Base-by-base conservation (phyloP, 208 protist species). In the Phytomonas francai region DNA sequence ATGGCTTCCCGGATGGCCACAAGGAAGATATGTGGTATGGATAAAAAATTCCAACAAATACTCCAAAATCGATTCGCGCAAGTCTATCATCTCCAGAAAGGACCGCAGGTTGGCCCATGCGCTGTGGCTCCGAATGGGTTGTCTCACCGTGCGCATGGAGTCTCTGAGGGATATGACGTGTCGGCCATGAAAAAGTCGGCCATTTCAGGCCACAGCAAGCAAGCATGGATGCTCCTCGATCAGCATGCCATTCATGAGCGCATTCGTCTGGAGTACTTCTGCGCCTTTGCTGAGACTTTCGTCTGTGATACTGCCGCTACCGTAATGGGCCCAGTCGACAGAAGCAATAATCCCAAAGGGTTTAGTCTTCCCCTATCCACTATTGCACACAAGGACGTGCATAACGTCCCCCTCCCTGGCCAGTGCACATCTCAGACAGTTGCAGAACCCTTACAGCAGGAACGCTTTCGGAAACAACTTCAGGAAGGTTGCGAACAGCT, bases 231-330 rank as follows among this genome's bases (percentile, higher is more conserved):
- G 71, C 32, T 94, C 12, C 31, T 75, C 2, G 88, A 94, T 59
- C 88, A 89, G 71, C 88, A 94, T 72, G 88, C 88, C 8, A 72
- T 89, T 30, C 88, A 94, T 68, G 85, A 94, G 68, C 78, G 88
- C 1, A 62, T 89, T 12, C 80, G 88, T 0, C 73, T 94, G 8
- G 85, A 94, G 74, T 85, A 78, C 59, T 91, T 94, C 54, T 59
- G 88, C 12, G 63, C 69, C 56, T 84, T 80, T 45, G 84, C 83
- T 3, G 88, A 91, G 58, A 83, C 85, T n/a, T 94, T 82, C 65
- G 85, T 94, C 61, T 28, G 42, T 7, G 80, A 85, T 28, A 69
- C 14, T 34, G 7, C 27, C 28, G 32, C 42, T 2, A 3, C 28
- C 2, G 28, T 1, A 29, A 2, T 5, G 6, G 42, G 12, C 33